Evolutionary conservation across 768 basidiomycete genomes (phyloP), one percentile per base, ranked within the genome.

Genomic region (Crepidotus variabilis): DNA sequence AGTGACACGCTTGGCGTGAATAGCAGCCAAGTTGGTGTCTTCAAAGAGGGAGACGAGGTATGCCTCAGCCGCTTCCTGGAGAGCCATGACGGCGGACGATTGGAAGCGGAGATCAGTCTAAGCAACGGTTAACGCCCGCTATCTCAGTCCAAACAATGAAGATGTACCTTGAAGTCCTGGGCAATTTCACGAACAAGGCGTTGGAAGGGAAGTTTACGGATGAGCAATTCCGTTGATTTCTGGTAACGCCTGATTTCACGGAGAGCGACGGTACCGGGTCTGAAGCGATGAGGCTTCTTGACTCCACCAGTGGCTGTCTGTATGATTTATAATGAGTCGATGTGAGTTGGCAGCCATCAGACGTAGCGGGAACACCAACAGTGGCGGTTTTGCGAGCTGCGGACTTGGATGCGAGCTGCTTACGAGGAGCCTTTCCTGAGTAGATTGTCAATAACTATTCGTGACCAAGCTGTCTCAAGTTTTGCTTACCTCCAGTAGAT

Each of bases 211-310:
- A 82, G 79, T 69, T 84, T 85, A 64, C 82, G 78, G 65, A 85
- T 84, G 58, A 85, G 76, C 34, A 85, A 73, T 67, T 85, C 82
- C 24, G 83, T 85, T 13, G 80, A 83, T 69, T 84, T 84, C 63
- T 84, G 83, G 69, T 84, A 81, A 33, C 80, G 78, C 61, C 86
- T 74, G 63, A 88, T 88, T 74, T 89, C 86, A 74, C 86, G 84
- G 57, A 89, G 81, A 63, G 87, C 87, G 71, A 89, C 86, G 50
- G 86, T 88, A 71, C 87, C 87, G 55, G 87, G 87, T 72, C 85
- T 81, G 80, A 88, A 89, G 56, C 88, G 82, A 84, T 88, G 87
- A 61, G 87, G 87, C 75, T 88, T 88, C 83, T 89, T 90, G 70
- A 90, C 85, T 70, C 85, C 85, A 69, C 84, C 83, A 61, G 83